Evolutionary conservation across 768 basidiomycete species (phyloP), one percentile per base, ranked within the genome.

Genomic region (Mycena maculata): DNA sequence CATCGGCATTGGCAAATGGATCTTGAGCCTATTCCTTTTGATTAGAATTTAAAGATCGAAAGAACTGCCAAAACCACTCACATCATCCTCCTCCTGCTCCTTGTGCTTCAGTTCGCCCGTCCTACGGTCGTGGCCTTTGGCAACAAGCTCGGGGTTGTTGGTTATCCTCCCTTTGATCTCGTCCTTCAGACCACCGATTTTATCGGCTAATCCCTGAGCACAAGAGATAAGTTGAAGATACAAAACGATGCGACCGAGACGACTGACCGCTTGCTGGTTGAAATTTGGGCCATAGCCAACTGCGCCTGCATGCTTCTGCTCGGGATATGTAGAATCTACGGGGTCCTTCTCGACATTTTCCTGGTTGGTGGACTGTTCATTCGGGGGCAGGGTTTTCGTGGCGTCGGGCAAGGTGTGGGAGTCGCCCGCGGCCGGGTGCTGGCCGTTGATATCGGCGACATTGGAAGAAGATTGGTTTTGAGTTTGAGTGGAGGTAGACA

Each of bases 271-370:
- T 18, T 73, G 73, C 23, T 70, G 38, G 31, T 75, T 68, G 56
- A 78, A 85, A 30, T 82, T 79, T 1, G 84, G 85, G 1, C 85
- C 85, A 49, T 77, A 79, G 0, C 85, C 84, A 11, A 85, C 82
- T 27, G 73, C 74, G 2, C 84, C 84, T 3, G 84, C 82, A 49
- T 86, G 85, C 20, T 61, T 75, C 71, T 85, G 83, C 41, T 80
- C 78, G 11, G 84, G 84, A 52, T 83, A 80, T 6, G 50, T 52
- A n/a, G 48, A 33, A 4, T 68, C 52, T 13, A 47, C 25, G 39
- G 61, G 15, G 38, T 58, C 63, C 23, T 20, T 39, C 0, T 63
- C 66, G 50, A 66, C 45, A 23, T 60, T 27, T 16, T 33, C 49
- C 13, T 57, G 31, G 20, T 58, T 16, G 36, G 68, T 64, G 6